Evolutionary conservation across 805 yeast species (phyloP), one percentile per base, ranked within the genome.

Genomic region (Ogataea ramenticola): DNA sequence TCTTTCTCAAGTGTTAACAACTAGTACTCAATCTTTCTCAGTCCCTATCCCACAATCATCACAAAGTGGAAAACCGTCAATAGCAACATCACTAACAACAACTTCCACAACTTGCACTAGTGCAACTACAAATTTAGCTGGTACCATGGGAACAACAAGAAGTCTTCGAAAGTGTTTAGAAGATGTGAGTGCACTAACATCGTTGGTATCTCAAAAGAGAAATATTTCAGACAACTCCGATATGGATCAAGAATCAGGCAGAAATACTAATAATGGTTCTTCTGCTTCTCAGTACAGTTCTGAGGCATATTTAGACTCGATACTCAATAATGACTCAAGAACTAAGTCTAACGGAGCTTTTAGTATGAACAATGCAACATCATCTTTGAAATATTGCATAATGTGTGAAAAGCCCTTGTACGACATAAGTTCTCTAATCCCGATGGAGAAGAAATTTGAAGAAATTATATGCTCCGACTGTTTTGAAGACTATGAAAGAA

Each of bases 351-450:
- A 22, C 14, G 29, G 17, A 22, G 27, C 38, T 4, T n/a, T 26
- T 8, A 36, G 39, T 26, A n/a, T 39, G 3, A n/a, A 29, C 12
- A 39, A 49, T 33, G 62, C 35, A 65, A 64, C 47, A 26, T 38
- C 49, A 14, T 45, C 60, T 30, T 57, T 75, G 32, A 71, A 70
- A 47, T 62, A 75, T 53, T 83, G 91, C 55, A 77, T 80, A n/a
- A 64, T 83, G 12, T 83, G 91, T 58, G 86, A 81, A 33, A 74
- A 72, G 43, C 86, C 88, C 15, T 57, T 83, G 26, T 83, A 82
- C 57, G 88, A 82, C 46, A 50, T 80, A 58, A 65, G 83, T 66
- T 52, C 64, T 17, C 48, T 63, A 19, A 53, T 66, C 11, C 58
- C 62, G 4, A 40, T 55, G 4, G 51, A 54, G 16, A 46, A 46